Base-by-base conservation (phyloP, 106 monocot species). In the Iris macrosiphon region DNA sequence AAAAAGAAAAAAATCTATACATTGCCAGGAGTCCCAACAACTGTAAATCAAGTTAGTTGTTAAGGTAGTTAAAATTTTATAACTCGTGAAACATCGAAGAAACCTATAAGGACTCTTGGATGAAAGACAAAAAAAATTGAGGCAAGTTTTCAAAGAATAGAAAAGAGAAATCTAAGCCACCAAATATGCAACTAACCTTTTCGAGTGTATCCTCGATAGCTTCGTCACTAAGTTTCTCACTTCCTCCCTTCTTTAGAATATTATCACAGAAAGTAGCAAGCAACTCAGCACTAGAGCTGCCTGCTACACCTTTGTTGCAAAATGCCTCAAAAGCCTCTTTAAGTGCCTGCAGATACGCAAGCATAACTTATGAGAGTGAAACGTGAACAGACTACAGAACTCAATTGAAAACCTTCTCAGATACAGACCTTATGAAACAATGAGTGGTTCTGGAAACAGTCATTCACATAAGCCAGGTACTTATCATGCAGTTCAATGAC, bases 261-360 rank as follows among this genome's bases (percentile, higher is more conserved):
- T 74, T 74, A 63, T 83, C 82, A 31, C 77, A 77, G 35, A 83
- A 83, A 5, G 70, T 66, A 61, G 83, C 83, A 30, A 83, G 55
- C 38, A 83, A 33, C 57, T 83, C 77, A 42, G 82, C 68, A 57
- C 44, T 73, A 33, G 82, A 60, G 21, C 77, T 82, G 9, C 82
- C 82, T 15, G 73, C 73, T 27, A 83, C 74, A 49, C 51, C 70
- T 51, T 83, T 78, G 62, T 83, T 78, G 52, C 83, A 83, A 39
- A 83, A 83, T 6, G 70, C 78, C 45, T 83, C 82, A 66, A 83
- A 83, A 4, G 82, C 82, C 28, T 83, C 82, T 65, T 74, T 83
- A 23, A 83, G 63, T 18, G 83, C 78, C 83, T 74, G 28, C 3
- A 48, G 24, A 61, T 6, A 46, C 3, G 47, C 17, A 56, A 2